Evolutionary conservation across 306 rosid species (phyloP).

Genomic region (Prunus campanulata): DNA sequence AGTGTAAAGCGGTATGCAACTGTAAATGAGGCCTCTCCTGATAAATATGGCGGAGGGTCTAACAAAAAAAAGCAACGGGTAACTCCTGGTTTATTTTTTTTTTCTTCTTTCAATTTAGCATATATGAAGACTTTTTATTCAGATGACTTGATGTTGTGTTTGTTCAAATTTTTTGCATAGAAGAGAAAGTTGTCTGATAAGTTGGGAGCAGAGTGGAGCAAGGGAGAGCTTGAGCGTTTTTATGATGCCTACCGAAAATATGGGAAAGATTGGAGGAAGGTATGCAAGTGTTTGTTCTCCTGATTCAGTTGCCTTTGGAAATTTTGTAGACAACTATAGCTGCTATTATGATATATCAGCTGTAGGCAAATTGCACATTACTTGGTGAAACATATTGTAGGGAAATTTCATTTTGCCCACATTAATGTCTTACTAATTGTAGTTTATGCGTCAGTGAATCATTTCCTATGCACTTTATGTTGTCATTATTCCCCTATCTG

Average conservation of each 20-base stretch:
- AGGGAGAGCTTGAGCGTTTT: conserved; percentile 70
- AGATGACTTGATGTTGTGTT: conserved; percentile 22
- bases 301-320: conserved; percentile 14
- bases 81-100: conserved; percentile 4
- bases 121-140: background rate
- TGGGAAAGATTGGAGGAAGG: conserved; percentile 92
- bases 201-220: conserved; percentile 86
- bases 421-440: background rate
- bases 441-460: conserved; percentile 3
- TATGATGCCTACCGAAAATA: conserved; percentile 83
- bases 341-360: background rate
- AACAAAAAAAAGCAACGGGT: conserved; percentile 56
- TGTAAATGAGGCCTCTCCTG: conserved; percentile 51
- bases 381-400: background rate
- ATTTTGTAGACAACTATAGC: conserved; percentile 1
- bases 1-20: conserved; percentile 42
- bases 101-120: conserved; percentile 6
- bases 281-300: conserved; percentile 25
- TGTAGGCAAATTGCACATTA: background rate
- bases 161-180: conserved; percentile 34
- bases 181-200: conserved; percentile 76
- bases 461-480: background rate
- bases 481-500: conserved; percentile 6
- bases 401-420: background rate
- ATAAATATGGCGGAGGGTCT: conserved; percentile 44